Base-by-base conservation (phyloP, 192 early-diverging fungal species). In the Umbelopsis sp. region DNA sequence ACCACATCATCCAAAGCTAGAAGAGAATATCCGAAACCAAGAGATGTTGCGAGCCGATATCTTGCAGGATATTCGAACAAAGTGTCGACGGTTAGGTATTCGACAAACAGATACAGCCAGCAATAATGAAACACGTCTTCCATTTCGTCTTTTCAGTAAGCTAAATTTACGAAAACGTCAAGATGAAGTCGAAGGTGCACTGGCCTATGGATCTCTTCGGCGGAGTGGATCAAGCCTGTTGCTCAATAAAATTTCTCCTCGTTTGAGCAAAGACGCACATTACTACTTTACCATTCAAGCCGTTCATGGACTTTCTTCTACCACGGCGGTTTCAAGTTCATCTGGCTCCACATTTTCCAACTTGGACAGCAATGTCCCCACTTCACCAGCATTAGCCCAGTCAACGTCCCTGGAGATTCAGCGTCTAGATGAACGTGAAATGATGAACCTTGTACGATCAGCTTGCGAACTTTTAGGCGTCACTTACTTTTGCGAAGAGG, bases 391-490 rank as follows among this genome's bases (percentile, higher is more conserved):
- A 21, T 34, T 62, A 29, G 56, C 56, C 0, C 56, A 62, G 12
- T 20, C 56, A 14, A 62, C 56, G n/a, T 62, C 56, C 24, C 31
- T 62, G 17, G 56, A 62, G 31, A 62, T 62, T n/a, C 56, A 62
- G 8, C 56, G 56, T 62, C 26, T 62, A 29, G 50, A 66, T 66
- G 68, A 50, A 45, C 47, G 62, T 21, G 76, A 77, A 34, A 34
- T 77, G 25, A 77, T 77, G 71, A 44, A 49, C 29, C 36, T 78
- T 14, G 44, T 78, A 16, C 49, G 70, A 67, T 45, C 54, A 8
- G 45, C 72, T 4, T 78, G 72, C 22, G 72, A 73, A 31, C 51
- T 78, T 7, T 54, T 78, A 69, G 77, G 77, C 2, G 56, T 78
- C 53, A 78, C 77, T 3, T 78, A 74, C 45, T 31, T 71, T 62